Base-by-base conservation (phyloP, 176 grass and related monocot species). In the Raddia distichophylla region DNA sequence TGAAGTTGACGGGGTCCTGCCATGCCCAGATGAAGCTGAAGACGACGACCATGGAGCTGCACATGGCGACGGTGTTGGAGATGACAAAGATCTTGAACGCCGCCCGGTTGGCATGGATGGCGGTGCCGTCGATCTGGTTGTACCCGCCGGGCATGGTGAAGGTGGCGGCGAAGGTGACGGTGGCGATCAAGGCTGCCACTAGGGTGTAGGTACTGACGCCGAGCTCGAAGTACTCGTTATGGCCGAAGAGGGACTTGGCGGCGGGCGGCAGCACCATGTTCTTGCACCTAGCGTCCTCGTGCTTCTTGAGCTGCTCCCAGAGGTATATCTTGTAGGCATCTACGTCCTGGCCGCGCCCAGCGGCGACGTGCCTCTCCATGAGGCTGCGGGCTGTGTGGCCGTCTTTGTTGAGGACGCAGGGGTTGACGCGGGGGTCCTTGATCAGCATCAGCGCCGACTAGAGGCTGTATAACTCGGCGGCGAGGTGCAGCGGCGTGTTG, bases 401-500 rank as follows among this genome's bases (percentile, higher is more conserved):
- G 0, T 75, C 71, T 3, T 50, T 66, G 73, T 89, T 85, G 50
- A 80, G 59, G 42, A 84, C 5, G 55, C 80, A 85, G 0, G 69
- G 82, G 66, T 85, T 71, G 12, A 81, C 77, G 50, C 82, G 63
- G 1, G 10, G 14, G 45, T 89, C 75, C 67, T 67, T 47, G 60
- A 85, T 20, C 27, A 89, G 68, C 12, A 53, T 33, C 17, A 87
- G 74, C 49, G 86, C 86, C 9, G 73, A 89, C 35, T 54, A 42
- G 64, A 86, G 79, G 32, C 78, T 72, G 40, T 68, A 43, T 44
- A 57, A 76, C 56, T 19, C 12, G 18, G 82, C 87, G 13, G 91
- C 85, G 22, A 94, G 69, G 57, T 94, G 91, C 57, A 94, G 87
- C 1, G 88, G 88, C 71, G 88, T 86, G 60, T 91, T 86, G 64